Conservation (phyloP, 1,139 yeast genomes). For the Hyphopichia khmerensis region DNA sequence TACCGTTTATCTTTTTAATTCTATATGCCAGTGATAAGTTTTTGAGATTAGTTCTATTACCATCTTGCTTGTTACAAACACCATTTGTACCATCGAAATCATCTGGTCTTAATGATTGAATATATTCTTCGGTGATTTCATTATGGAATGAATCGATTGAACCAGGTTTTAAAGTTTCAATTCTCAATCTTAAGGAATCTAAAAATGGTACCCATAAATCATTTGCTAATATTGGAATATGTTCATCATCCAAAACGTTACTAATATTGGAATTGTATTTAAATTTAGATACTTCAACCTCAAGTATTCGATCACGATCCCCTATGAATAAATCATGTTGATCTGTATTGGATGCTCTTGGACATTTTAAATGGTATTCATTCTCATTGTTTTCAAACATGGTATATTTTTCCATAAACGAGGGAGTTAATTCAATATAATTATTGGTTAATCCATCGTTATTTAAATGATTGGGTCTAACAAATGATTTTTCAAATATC, state of each 20-base stretch:
- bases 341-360: slow-evolving; percentile 25
- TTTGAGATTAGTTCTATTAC: slow-evolving; percentile 14
- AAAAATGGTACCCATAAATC: slow-evolving; percentile 39
- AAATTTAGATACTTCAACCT: slow-evolving; percentile 22
- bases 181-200: slow-evolving; percentile 30
- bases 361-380: slow-evolving; percentile 20
- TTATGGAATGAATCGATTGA: slow-evolving; percentile 29
- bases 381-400: slow-evolving; percentile 14
- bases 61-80: slow-evolving; percentile 9
- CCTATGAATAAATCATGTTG: slow-evolving; percentile 34
- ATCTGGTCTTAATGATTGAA: slow-evolving; percentile 15
- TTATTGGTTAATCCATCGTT: slow-evolving; percentile 18
- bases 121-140: slow-evolving; percentile 23
- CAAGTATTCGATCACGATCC: slow-evolving; percentile 21
- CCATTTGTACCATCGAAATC: slow-evolving; percentile 9
- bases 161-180: slow-evolving; percentile 37
- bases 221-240: slow-evolving; percentile 11
- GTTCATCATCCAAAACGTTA: slow-evolving; percentile 6
- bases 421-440: slow-evolving; percentile 29
- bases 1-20: slow-evolving; percentile 36
- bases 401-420: slow-evolving; percentile 30
- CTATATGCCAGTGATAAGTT: slow-evolving; percentile 22
- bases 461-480: slow-evolving; percentile 34
- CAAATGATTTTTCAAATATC: slow-evolving; percentile 29
- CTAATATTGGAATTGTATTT: slow-evolving; percentile 14